Base-by-base conservation (phyloP, 2,329 filamentous ascomycete genomes). In the Pseudocercospora ulei region DNA sequence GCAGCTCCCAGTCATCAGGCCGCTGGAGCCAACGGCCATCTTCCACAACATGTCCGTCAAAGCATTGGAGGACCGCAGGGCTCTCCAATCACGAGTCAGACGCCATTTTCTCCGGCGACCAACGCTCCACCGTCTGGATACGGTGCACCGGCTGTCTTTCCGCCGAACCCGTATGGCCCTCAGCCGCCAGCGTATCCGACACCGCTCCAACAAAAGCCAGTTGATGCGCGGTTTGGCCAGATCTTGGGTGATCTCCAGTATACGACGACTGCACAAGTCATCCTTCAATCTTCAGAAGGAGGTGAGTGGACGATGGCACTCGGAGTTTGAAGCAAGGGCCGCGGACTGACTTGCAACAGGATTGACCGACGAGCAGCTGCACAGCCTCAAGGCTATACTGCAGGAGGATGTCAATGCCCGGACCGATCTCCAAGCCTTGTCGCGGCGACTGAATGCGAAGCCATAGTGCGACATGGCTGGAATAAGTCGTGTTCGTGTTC, bases 381-480 rank as follows among this genome's bases (percentile, higher is more conserved):
- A 73, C 39, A 75, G 90, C 17, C 73, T 95, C 46, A 70, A 73
- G 35, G 69, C 72, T 24, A 78, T 88, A 8, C 69, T 85, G 14
- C 71, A 77, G 34, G 67, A 70, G 7, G 77, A 85, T 38, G 75
- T 76, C 0, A 71, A 70, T 13, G 75, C 82, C 0, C 69, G 75
- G 13, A 71, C 76, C 1, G 76, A 86, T 44, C 56, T 67, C 7
- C 45, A 48, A n/a, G 51, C 51, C 5, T 46, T 63, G 33, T 48
- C 49, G 8, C 35, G 40, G 31, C 48, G 48, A 39, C 44, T 58
- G 41, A 41, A 47, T 11, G 35, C 28, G 18, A 29, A 35, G 9
- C 30, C 30, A 22, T 33, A 33, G 30, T 3, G 16, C 14, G 30
- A 30, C 11, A 12, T n/a, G 4, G 30, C 7, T 17, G 30, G 8